A percentile compares a stretch with the other conserved stretches of the same genome.
Conservation (phyloP, 371 early-diverging fungal genomes). For the Actinomortierella ambigua region DNA sequence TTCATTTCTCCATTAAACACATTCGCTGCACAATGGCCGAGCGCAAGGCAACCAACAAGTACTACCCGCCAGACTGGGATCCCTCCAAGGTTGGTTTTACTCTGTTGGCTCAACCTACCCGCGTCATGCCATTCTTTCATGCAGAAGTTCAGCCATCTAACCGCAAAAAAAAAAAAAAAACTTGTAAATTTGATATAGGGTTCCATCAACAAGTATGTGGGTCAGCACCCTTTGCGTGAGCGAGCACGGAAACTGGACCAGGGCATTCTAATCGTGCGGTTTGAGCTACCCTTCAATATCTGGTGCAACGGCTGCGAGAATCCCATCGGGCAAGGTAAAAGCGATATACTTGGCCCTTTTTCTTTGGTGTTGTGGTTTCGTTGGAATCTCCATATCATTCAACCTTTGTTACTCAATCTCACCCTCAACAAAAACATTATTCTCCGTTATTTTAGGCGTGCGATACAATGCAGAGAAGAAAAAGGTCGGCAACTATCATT, state of each 20-base stretch:
- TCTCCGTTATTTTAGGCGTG: conserved; percentile 58
- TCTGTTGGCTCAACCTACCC: no score
- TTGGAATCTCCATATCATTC: background rate
- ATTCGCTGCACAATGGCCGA: conserved; percentile 14
- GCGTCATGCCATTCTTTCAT: no score
- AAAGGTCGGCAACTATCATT: conserved; percentile 87
- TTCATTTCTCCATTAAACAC: background rate
- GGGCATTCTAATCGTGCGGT: conserved; percentile 90
- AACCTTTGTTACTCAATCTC: background rate
- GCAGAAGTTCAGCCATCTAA: no score
- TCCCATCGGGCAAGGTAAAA: conserved; percentile 82
- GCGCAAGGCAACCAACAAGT: conserved; percentile 60
- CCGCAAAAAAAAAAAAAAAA: no score
- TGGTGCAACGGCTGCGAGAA: conserved; percentile 90
- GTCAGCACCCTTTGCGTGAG: conserved; percentile 88
- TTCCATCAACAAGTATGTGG: conserved; percentile 83
- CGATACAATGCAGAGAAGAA: conserved; percentile 96
- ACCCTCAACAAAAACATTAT: background rate
- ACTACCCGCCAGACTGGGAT: conserved; percentile 77
- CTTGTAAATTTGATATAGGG: conserved; percentile 51
- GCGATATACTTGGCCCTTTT: background rate
- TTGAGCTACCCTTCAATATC: conserved; percentile 91
- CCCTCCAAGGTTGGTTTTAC: conserved; percentile 65
- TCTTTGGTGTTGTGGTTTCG: background rate
- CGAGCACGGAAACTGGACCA: conserved; percentile 89